Evolutionary conservation across 2,329 filamentous ascomycete species (phyloP).

Genomic region (Penicillium sp.): DNA sequence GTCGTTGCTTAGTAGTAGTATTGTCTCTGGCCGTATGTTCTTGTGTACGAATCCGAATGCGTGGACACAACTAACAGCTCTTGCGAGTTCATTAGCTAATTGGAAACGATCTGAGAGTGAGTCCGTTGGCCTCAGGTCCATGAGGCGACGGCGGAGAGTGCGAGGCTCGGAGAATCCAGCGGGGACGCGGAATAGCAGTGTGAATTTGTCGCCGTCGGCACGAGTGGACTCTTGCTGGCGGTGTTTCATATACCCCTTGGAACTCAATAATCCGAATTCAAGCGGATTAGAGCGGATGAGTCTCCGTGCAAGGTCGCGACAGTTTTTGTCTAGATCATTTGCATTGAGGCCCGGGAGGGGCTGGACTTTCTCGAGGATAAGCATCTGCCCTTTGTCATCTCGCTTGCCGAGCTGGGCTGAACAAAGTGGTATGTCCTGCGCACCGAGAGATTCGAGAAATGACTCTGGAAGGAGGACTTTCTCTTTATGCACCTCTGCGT

Average conservation of each 20-base stretch:
- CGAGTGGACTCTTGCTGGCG: not conserved
- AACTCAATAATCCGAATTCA: not conserved
- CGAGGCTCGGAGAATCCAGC: not conserved
- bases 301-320: not conserved
- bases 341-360: not conserved
- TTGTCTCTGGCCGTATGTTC: constrained; percentile 47
- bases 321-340: not conserved
- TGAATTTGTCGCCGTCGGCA: not conserved
- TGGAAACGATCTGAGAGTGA: constrained; percentile 10
- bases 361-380: not conserved
- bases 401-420: not conserved
- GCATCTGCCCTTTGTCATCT: not conserved
- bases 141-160: not conserved
- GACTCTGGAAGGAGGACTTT: not conserved
- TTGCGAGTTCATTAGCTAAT: constrained; percentile 33
- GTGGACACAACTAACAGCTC: constrained; percentile 42
- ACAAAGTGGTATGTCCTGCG: not conserved
- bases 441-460: not conserved
- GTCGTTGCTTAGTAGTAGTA: constrained; percentile 11
- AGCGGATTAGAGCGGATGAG: not conserved
- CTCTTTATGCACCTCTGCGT: not conserved
- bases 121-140: not conserved
- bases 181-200: not conserved
- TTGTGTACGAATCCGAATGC: constrained; percentile 50
- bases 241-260: not conserved